These are phyloP conservation scores for Cladorrhinum sp. DNA, from an alignment of 2,329 filamentous ascomycete genomes.

Conservation along the genomic window DNA sequence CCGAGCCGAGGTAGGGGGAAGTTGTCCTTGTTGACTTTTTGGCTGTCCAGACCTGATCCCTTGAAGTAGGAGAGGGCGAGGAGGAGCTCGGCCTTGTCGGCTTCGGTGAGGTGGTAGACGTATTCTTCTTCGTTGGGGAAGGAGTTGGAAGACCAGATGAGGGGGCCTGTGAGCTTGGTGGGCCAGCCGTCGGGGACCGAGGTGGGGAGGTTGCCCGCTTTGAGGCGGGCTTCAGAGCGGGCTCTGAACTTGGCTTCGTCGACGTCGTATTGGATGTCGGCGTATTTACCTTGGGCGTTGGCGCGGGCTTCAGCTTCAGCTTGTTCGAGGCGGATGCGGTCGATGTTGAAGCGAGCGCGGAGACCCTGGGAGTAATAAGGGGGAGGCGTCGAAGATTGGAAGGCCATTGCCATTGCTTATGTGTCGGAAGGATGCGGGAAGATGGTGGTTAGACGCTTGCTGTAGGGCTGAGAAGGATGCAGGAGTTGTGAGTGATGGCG, in stretches of 20 bases:
- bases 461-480: neutral
- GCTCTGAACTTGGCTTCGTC: conserved; percentile 20
- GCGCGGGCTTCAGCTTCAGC: conserved; percentile 6
- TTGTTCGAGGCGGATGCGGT: conserved; percentile 20
- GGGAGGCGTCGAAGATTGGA: neutral
- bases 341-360: conserved; percentile 20
- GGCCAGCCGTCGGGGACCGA: conserved; percentile 23
- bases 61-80: conserved; percentile 20
- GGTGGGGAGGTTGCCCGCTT: conserved; percentile 12
- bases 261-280: conserved; percentile 22
- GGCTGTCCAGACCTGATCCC: conserved; percentile 10
- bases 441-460: too few relatives aligned
- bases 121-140: conserved; percentile 20
- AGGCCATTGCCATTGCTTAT: conserved; percentile 1
- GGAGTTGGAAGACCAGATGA: conserved; percentile 19
- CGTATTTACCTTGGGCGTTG: neutral
- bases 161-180: conserved; percentile 15
- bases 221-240: conserved; percentile 15
- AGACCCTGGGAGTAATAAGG: conserved; percentile 23
- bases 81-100: conserved; percentile 21
- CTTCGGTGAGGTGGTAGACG: conserved; percentile 19
- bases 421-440: neutral
- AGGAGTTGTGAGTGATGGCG: neutral
- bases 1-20: conserved; percentile 21
- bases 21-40: conserved; percentile 18